Conservation (phyloP, 2,329 filamentous ascomycete genomes). For the Cadophora sp. region DNA sequence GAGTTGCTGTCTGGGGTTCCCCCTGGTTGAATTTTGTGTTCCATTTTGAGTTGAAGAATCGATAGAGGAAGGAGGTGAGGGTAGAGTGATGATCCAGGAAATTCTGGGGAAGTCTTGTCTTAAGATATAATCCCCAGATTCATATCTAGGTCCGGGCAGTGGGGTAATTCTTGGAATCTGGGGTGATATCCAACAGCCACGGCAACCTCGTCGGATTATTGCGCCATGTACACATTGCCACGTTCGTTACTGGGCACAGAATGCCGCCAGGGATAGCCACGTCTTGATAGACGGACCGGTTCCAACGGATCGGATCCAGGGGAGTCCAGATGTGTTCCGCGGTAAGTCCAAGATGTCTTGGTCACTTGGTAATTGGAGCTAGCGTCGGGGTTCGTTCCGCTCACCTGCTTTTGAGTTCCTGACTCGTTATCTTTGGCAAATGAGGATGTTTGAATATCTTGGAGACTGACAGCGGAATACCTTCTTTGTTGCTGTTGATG, state of each 20-base stretch:
- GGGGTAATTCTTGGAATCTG: constrained; percentile 16
- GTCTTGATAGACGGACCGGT: constrained; percentile 5
- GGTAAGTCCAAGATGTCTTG: not conserved
- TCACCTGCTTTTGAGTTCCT: not conserved
- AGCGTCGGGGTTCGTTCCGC: constrained; percentile 14
- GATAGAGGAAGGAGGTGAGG: not conserved
- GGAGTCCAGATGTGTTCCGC: not conserved
- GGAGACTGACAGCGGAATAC: too few species aligned
- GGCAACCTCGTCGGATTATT: not conserved
- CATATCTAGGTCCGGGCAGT: not conserved
- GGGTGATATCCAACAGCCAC: not conserved
- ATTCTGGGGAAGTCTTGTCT: constrained; percentile 1
- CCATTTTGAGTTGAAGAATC: not conserved
- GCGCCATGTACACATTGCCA: not conserved
- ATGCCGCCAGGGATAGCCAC: not conserved
- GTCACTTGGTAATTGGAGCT: not conserved
- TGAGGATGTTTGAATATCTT: too few species aligned
- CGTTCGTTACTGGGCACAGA: not conserved
- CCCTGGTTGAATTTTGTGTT: not conserved
- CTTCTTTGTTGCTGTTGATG: too few species aligned
- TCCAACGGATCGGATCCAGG: not conserved
- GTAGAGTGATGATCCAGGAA: not conserved
- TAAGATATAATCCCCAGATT: not conserved
- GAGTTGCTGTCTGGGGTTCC: constrained; percentile 3
- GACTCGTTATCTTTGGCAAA: too few species aligned